Conservation (phyloP, 2,329 filamentous ascomycete species). For the Botryotinia narcissicola region DNA sequence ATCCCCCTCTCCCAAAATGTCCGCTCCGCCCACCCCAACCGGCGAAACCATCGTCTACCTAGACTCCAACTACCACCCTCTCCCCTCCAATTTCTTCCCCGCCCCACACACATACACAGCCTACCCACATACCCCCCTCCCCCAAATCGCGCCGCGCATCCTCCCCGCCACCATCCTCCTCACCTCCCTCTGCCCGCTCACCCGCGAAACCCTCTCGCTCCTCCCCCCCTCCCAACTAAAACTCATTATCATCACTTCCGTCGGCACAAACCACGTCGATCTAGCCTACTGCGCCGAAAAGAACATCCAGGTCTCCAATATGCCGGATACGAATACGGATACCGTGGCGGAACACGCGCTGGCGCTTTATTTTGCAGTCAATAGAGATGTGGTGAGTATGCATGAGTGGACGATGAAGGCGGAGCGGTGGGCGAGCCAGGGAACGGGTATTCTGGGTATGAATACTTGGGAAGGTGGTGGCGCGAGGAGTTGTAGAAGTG, state of each 20-base stretch:
- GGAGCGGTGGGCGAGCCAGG: neutral
- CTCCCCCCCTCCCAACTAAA: neutral
- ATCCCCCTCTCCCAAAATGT: neutral
- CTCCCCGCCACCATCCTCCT: neutral
- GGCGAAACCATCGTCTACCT: slow-evolving; percentile 4
- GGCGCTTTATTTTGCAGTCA: slow-evolving; percentile 10
- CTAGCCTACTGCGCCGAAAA: neutral
- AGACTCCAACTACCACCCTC: slow-evolving; percentile 1
- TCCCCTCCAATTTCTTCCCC: neutral
- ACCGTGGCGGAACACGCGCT: neutral
- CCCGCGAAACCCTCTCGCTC: neutral
- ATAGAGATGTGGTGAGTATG: neutral
- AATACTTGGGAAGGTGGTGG: neutral
- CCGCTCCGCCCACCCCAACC: neutral
- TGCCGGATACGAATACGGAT: slow-evolving; percentile 1
- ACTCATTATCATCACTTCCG: slow-evolving; percentile 12
- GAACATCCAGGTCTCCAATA: neutral
- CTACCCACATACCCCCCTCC: neutral
- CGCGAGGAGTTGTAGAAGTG: neutral
- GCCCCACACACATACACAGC: neutral
- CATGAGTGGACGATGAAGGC: slow-evolving; percentile 11
- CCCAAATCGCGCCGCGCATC: neutral
- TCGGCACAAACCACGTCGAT: slow-evolving; percentile 12
- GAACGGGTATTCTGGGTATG: neutral
- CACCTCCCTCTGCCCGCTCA: neutral